Evolutionary conservation across 2,329 filamentous ascomycete species (phyloP), one percentile per base, ranked within the genome.

Genomic region (Phialocephala sp.): DNA sequence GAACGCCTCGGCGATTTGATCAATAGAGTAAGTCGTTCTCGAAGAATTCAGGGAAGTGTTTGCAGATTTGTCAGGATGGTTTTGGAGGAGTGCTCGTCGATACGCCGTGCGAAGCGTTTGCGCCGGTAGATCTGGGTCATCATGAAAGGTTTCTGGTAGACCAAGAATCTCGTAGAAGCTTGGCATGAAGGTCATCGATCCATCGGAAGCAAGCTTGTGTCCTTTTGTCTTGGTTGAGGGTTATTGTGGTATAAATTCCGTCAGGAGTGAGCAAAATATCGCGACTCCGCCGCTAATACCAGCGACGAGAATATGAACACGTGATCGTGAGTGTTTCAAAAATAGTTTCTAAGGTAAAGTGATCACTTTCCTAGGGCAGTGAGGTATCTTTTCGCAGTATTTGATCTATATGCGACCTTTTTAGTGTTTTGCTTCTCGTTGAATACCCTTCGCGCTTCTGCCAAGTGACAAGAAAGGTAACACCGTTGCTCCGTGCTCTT

Each of bases 1-100:
- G 77, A 85, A 89, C 50, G 89, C 89, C 45, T 80, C 76, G 58
- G 85, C 83, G 74, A 91, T 90, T 72, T 90, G 85, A 76, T 91
- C 88, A 66, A 91, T 79, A 1, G 86, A 85, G 75, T 81, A 87
- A 27, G 68, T 65, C 8, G 54, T 62, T 55, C 36, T 18, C 37
- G 60, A 66, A 27, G 69, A 62, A 54, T 27, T 67, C 52, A 66
- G 50, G 54, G 66, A 8, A 47, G 11, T 9, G 54, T 36, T 41
- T 20, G 35, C 18, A 37, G 35, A 41, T 57, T 37, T 57, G 62
- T 75, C 75, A 12, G 89, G 89, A 77, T 91, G 89, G 79, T 90
- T 83, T 69, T 81, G 83, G 18, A 91, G 83, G 39, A 91, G 83
- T 24, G 88, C 87, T 62, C 85, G 83, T 75, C 83, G 87, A 77